Evolutionary conservation across 2,329 filamentous ascomycete genomes (phyloP), one percentile per base, ranked within the genome.

Genomic region (Zasmidium angulare): DNA sequence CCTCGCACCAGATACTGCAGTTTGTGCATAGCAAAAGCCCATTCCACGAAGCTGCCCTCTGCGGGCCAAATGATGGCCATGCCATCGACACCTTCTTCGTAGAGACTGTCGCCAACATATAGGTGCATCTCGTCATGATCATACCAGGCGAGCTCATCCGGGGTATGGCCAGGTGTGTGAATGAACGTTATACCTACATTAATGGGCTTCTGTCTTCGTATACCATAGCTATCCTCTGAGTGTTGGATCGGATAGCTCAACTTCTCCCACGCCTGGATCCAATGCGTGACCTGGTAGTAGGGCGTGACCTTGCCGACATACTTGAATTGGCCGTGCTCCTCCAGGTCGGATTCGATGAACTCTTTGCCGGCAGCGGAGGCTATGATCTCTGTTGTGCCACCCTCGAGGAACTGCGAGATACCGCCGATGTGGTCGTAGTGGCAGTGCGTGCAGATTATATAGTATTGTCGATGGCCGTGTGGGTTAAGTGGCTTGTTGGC

Each of bases 41-140:
- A 78, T n/a, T 74, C 66, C 4, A 77, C 69, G 65, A 74, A 69
- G 53, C 74, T 72, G 4, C 75, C 76, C 54, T 75, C 66, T 19
- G 69, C 64, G 0, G 76, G 74, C 54, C 77, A 78, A 6, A 75
- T 66, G 54, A 79, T 78, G 4, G 76, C 69, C 59, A 76, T 69
- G 19, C 63, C 67, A 14, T 73, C 70, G n/a, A 69, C 67, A 0
- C 69, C 66, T 14, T 67, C 66, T 54, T 77, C 75, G 63, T 81
- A 81, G 56, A 80, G 72, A 4, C 75, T 77, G 55, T 82, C 79
- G 4, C 79, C 79, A 3, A 80, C 76, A 55, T 76, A 82, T 0
- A 82, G 65, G 49, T 75, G 69, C 31, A 76, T 73, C 61, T 81
- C 78, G 1, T 72, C 66, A 10, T 72, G 66, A 52, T 81, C 79